These are phyloP conservation scores for Tetraselmis chui DNA, from an alignment of 139 green algal genomes.

Conservation along the genomic window DNA sequence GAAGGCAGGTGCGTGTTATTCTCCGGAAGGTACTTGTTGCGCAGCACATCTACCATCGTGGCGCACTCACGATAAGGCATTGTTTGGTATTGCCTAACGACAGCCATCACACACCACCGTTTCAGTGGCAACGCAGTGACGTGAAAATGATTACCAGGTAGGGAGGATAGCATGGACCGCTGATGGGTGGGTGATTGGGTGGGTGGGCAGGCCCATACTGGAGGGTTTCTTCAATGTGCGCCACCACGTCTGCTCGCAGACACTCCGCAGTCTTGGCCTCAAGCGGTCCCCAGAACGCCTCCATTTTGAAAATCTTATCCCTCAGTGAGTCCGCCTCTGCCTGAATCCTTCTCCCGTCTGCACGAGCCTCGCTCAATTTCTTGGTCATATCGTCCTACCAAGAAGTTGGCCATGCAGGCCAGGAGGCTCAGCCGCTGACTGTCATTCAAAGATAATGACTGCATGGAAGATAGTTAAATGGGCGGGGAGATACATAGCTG, in stretches of 20 bases:
- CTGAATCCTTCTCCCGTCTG: neutral
- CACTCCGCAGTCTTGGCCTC: neutral
- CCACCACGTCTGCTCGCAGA: neutral
- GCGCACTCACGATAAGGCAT: neutral
- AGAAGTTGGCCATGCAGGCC: too few relatives aligned
- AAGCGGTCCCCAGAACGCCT: neutral
- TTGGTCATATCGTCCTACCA: neutral
- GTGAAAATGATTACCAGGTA: too few relatives aligned
- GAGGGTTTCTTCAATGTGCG: neutral
- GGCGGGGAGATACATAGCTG: too few relatives aligned
- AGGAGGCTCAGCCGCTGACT: too few relatives aligned
- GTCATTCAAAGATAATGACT: too few relatives aligned
- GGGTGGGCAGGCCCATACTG: neutral
- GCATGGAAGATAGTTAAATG: too few relatives aligned
- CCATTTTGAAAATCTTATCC: neutral
- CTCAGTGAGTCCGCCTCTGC: neutral
- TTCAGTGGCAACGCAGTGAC: too few relatives aligned
- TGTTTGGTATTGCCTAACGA: neutral
- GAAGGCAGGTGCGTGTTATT: neutral
- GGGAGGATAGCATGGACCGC: too few relatives aligned
- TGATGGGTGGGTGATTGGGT: too few relatives aligned
- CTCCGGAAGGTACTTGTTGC: neutral
- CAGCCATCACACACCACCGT: too few relatives aligned
- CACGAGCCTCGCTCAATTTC: neutral
- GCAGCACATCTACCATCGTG: neutral